These are phyloP conservation scores for Pelargonium fulgidum DNA, from an alignment of 441 rosid genomes.

Conservation along the genomic window DNA sequence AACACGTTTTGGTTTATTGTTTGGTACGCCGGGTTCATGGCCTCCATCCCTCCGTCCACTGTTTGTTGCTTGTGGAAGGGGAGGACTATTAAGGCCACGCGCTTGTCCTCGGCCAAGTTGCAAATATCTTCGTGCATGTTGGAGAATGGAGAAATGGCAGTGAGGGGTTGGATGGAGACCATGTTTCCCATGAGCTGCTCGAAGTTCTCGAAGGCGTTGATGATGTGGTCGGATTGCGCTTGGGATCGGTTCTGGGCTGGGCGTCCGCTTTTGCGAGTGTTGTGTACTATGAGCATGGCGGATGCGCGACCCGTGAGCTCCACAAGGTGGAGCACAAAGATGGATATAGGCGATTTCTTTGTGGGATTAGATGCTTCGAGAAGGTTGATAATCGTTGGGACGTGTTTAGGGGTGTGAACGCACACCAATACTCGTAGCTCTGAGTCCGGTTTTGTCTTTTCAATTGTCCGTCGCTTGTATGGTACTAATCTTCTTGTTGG, in stretches of 20 bases:
- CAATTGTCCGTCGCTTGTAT: constrained; percentile 63
- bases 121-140: constrained; percentile 95
- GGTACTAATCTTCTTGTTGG: constrained; percentile 61
- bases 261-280: constrained; percentile 61
- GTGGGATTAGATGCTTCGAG: constrained; percentile 78
- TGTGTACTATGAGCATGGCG: constrained; percentile 92
- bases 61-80: constrained; percentile 97
- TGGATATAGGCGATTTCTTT: constrained; percentile 65
- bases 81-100: constrained; percentile 62
- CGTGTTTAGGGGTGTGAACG: constrained; percentile 76
- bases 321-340: constrained; percentile 76
- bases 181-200: constrained; percentile 49
- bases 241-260: constrained; percentile 80
- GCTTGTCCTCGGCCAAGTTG: constrained; percentile 81
- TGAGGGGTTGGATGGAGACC: constrained; percentile 73
- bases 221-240: constrained; percentile 94
- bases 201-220: constrained; percentile 75
- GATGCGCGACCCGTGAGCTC: constrained; percentile 97
- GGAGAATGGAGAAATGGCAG: constrained; percentile 87
- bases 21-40: constrained; percentile 73
- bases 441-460: constrained; percentile 58
- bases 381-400: constrained; percentile 77
- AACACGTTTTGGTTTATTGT: constrained; percentile 72
- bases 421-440: constrained; percentile 67
- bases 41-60: constrained; percentile 97